Base-by-base conservation (phyloP, 1,139 yeast genomes). In the Barnettozyma hawaiiensis region DNA sequence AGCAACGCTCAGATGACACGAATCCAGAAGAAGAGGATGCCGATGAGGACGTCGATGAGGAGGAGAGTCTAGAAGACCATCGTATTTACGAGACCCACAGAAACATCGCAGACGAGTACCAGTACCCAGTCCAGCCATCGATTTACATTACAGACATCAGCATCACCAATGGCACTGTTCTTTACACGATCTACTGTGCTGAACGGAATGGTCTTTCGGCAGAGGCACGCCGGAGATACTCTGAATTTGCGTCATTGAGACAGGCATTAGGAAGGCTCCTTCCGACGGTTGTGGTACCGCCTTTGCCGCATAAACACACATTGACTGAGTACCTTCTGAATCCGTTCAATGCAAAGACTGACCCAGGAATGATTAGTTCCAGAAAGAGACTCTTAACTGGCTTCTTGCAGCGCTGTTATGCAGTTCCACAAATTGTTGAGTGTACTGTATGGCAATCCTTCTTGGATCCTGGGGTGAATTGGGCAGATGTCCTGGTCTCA, bases 291-390 rank as follows among this genome's bases (percentile, higher is more conserved):
- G 73, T 92, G 6, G 76, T 92, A 6, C 98, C 98, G 2, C 96
- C 97, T 0, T 87, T 94, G 29, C 98, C 98, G 0, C 96, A 90
- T 50, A 92, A 92, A 63, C 96, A 92, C 58, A 69, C 84, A 19
- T 58, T 78, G 51, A 58, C 65, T 14, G 66, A 63, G 46, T 68
- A 68, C 47, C 58, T 67, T 35, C 47, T 65, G 37, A 65, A 63
- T 35, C 82, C 84, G 12, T 63, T 81, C 20, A 75, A 71, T 49
- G 83, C 79, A 6, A 73, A 75, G 47, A 78, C 72, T 42, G 82
- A 78, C 54, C 48, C 63, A 12, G 64, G 66, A 39, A 67, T 74
- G 22, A 77, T 77, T 39, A 78, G 73, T 42, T 78, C 75, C 49
- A 71, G 98, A 27, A 87, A 85, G 57, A 70, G 97, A 42, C 73